Percentiles rank a stretch among this genome's conserved stretches.
These are phyloP conservation scores for Micractinium conductrix DNA, from an alignment of 139 green algal genomes.

Conservation along the genomic window DNA sequence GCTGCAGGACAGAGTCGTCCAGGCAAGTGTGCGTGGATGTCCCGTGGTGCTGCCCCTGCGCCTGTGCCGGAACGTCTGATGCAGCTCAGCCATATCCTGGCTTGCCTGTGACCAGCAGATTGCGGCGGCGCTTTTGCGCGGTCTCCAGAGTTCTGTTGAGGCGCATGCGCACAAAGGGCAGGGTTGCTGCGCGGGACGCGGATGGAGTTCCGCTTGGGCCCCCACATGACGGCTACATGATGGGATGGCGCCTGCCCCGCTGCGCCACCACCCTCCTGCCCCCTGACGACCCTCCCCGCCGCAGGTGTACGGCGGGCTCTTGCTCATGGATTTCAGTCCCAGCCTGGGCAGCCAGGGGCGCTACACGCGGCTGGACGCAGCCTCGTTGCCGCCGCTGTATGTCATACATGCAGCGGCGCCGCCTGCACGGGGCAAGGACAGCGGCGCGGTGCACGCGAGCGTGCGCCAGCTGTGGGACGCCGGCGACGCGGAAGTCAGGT, in stretches of 20 bases:
- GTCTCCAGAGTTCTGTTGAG: too few relatives aligned
- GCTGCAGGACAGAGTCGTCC: conserved; percentile 90
- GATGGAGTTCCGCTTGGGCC: too few relatives aligned
- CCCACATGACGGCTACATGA: too few relatives aligned
- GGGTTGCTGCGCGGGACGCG: too few relatives aligned
- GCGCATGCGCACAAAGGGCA: too few relatives aligned
- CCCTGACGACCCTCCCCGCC: background rate
- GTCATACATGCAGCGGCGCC: conserved; percentile 63
- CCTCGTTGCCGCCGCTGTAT: conserved; percentile 69
- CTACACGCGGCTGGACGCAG: conserved; percentile 2
- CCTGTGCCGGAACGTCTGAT: too few relatives aligned
- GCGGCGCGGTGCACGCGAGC: conserved; percentile 72
- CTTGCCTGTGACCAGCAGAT: too few relatives aligned
- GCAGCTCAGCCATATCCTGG: too few relatives aligned
- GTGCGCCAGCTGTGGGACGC: conserved; percentile 74
- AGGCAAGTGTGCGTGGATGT: conserved; percentile 60
- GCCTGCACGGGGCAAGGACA: conserved; percentile 63
- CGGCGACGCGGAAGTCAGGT: conserved; percentile 59
- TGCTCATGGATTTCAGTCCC: conserved; percentile 87
- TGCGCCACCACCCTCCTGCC: background rate
- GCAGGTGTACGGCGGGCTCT: conserved; percentile 87
- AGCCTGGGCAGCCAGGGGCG: conserved; percentile 31
- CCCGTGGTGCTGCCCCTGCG: too few relatives aligned
- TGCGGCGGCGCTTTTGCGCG: too few relatives aligned
- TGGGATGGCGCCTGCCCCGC: background rate